Evolutionary conservation across 2,329 filamentous ascomycete species (phyloP).

Genomic region (Raffaelea deltoideospora): DNA sequence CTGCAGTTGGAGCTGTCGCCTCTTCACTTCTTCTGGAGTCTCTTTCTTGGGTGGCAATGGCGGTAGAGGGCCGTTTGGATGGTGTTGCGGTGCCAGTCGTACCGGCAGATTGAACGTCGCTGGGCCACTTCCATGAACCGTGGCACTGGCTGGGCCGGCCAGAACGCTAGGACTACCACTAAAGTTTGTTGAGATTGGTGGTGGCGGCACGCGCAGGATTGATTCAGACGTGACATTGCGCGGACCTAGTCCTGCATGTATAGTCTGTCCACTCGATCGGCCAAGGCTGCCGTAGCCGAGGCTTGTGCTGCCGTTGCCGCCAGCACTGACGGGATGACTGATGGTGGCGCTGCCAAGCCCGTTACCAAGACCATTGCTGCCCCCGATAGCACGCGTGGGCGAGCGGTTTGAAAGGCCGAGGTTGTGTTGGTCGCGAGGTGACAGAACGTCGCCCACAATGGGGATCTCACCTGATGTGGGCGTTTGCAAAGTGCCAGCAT

Average conservation of each 20-base stretch:
- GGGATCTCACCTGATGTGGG: constrained; percentile 62
- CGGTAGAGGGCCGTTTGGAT: constrained; percentile 44
- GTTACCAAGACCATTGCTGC: constrained; percentile 9
- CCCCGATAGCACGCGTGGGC: constrained; percentile 23
- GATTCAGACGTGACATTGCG: constrained; percentile 37
- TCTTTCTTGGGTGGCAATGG: constrained; percentile 41
- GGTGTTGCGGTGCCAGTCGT: constrained; percentile 42
- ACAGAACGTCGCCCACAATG: constrained; percentile 42
- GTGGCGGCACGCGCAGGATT: constrained; percentile 30
- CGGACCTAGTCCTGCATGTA: constrained; percentile 38
- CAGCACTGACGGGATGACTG: too few relatives aligned
- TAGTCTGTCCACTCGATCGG: constrained; percentile 25
- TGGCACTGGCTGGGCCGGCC: constrained; percentile 14
- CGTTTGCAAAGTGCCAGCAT: constrained; percentile 35
- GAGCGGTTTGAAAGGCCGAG: constrained; percentile 30
- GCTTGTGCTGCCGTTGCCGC: neutral
- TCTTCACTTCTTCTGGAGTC: constrained; percentile 35
- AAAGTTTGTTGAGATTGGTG: constrained; percentile 5
- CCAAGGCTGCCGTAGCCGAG: constrained; percentile 24
- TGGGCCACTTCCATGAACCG: constrained; percentile 18
- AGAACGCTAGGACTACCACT: constrained; percentile 6
- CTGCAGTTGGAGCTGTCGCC: constrained; percentile 3
- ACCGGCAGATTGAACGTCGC: constrained; percentile 48
- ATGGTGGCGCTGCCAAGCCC: constrained; percentile 1
- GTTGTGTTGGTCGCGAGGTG: constrained; percentile 33